These are phyloP conservation scores for Bocquillonia castaneifolia DNA, from an alignment of 441 rosid species.

Conservation along the genomic window DNA sequence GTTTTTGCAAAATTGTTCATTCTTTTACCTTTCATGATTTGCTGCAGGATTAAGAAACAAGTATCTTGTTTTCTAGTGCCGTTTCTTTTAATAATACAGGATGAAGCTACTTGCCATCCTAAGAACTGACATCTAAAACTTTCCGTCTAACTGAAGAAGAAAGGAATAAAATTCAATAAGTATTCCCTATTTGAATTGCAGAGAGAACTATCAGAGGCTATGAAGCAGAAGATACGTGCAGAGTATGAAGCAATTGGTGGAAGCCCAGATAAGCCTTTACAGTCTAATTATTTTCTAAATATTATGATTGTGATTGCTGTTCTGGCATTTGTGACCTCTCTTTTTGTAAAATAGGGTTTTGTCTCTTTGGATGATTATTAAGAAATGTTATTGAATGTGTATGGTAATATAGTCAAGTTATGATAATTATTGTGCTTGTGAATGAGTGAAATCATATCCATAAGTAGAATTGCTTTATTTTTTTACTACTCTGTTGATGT, in stretches of 20 bases:
- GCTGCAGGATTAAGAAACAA: conserved; percentile 56
- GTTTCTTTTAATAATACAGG: conserved; percentile 38
- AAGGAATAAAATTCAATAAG: conserved; percentile 43
- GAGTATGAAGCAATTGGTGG: conserved; percentile 77
- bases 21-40: conserved; percentile 36
- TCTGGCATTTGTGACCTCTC: conserved; percentile 55
- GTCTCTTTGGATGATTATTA: conserved; percentile 21
- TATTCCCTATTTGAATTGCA: conserved; percentile 53
- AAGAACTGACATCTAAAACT: conserved; percentile 31
- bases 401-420: not conserved
- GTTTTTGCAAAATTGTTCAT: conserved; percentile 28
- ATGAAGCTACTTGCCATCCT: conserved; percentile 40
- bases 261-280: conserved; percentile 71
- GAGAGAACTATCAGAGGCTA: conserved; percentile 71
- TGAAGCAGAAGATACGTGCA: conserved; percentile 87
- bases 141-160: conserved; percentile 40
- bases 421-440: not conserved
- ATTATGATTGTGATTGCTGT: conserved; percentile 63
- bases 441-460: not conserved
- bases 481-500: not conserved
- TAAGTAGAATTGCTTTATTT: not conserved
- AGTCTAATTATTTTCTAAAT: conserved; percentile 74
- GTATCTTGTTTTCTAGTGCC: conserved; percentile 43
- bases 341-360: conserved; percentile 46
- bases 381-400: not conserved